Percentiles rank a stretch among this genome's conserved stretches.
These are phyloP conservation scores for Marchantia polymorpha DNA, from an alignment of 225 moss, liverwort and hornwort species.

Conservation along the genomic window DNA sequence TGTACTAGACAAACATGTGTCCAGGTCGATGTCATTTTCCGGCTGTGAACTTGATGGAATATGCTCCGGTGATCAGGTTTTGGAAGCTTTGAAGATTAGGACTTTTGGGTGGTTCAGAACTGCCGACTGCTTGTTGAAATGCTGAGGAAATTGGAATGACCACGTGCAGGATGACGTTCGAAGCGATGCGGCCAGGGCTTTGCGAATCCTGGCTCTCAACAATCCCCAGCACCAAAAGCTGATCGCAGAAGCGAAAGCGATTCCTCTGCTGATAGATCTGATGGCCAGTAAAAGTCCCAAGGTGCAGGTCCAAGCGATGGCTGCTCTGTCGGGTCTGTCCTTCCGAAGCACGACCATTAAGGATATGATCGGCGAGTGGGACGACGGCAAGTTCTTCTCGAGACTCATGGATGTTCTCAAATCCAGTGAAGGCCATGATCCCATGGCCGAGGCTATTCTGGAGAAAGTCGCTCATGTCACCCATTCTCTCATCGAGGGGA, in stretches of 20 bases:
- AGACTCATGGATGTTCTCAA: conserved; percentile 19
- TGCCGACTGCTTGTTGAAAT: background rate
- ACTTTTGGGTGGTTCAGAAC: too few species aligned
- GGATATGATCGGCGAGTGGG: conserved; percentile 30
- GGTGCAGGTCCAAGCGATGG: conserved; percentile 35
- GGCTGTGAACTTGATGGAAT: too few species aligned
- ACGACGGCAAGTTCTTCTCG: background rate
- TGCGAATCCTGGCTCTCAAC: conserved; percentile 32
- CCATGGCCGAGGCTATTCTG: conserved; percentile 18
- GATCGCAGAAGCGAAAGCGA: conserved; percentile 22
- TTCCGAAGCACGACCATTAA: conserved; percentile 27
- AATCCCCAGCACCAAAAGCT: conserved; percentile 17
- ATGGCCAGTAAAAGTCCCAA: conserved; percentile 9
- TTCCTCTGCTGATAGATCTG: conserved; percentile 30
- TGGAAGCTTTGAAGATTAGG: too few species aligned
- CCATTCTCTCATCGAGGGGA: conserved; percentile 18
- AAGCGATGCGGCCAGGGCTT: conserved; percentile 39
- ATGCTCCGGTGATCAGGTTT: too few species aligned
- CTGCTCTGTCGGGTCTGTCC: conserved; percentile 34
- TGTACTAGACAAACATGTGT: too few species aligned
- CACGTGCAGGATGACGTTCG: conserved; percentile 28
- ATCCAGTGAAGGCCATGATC: background rate
- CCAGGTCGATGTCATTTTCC: too few species aligned
- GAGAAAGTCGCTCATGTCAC: conserved; percentile 24
- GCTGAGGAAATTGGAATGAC: background rate